Base-by-base conservation (phyloP, 805 yeast genomes). In the Pichia occidentalis region DNA sequence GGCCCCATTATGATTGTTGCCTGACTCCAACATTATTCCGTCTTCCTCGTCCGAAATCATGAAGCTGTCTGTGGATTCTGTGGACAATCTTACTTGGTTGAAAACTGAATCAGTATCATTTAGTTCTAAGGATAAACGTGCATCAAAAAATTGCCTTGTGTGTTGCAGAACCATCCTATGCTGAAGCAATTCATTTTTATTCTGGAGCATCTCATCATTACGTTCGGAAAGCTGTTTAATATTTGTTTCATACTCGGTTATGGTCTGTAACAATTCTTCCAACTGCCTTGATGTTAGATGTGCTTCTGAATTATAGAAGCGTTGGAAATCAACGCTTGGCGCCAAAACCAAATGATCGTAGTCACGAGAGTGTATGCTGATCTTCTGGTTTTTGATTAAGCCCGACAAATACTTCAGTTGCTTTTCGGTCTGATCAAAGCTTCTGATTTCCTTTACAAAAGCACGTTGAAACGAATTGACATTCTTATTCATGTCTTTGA, bases 381-480 rank as follows among this genome's bases (percentile, higher is more conserved):
- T 69, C 11, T 63, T 63, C 47, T 73, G 77, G 30, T 68, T 65
- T 36, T 66, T 66, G 35, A 83, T 68, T 34, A 77, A 68, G 1
- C 61, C 51, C 44, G 69, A 68, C 50, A 75, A 61, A 46, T 65
- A 73, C 25, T 83, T 68, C 38, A 80, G 71, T 59, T 90, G 97
- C 45, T 97, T 79, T 59, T 87, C 85, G n/a, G 81, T 75, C 56
- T 86, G 83, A 59, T 90, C 97, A 37, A 85, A 67, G 41, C 73
- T 71, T 52, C 95, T 76, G 44, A 86, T 77, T 53, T 92, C 97
- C 53, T 79, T 77, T 41, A 92, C 96, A 60, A 83, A 92, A 3
- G 90, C 70, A 45, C 98, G 74, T 64, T 90, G 97, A 64, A 92
- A 92, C 23, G 85, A 73, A 50, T 78, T 80, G 31, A 85, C 83